Base-by-base conservation (phyloP, 257 asterid species). In the Sherardia arvensis region DNA sequence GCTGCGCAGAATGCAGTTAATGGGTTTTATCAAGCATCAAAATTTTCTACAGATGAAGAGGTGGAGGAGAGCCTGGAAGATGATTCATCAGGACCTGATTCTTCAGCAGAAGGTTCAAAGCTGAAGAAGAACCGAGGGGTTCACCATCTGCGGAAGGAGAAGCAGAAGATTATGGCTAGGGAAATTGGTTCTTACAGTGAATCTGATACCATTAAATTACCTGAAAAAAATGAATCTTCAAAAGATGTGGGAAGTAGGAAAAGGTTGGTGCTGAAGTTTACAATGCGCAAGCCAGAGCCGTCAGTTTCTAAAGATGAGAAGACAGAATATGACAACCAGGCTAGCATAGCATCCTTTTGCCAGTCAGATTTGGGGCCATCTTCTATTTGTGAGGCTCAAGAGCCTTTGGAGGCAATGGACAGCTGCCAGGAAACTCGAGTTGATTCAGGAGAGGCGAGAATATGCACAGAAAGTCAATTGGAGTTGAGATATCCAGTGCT, bases 1-100 rank as follows among this genome's bases (percentile, higher is more conserved):
- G 91, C 93, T 10, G 87, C 85, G 53, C 89, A 81, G 36, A 80
- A 79, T 77, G 95, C 91, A n/a, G 66, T 74, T 74, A 78, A 71
- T 76, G 81, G 60, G 64, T 85, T 82, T 51, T 73, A 80, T 56
- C 83, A 79, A 69, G 66, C 74, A 56, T 64, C 79, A 22, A 94
- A 85, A 80, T 66, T 74, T 62, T 87, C 95, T 65, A 78, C 85
- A 43, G 87, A 81, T 55, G 93, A 76, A 71, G 95, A 88, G 58
- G 84, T 73, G 61, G 91, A 79, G 62, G 85, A 80, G 65, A 73
- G 58, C 66, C 80, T 82, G 36, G 83, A 70, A 63, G 68, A 73
- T 56, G 85, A 78, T 74, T 80, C 92, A 45, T 82, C 85, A 60
- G 91, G 84, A 62, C 75, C 78, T 26, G 94, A 86, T 72, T 83